A percentile compares a stretch with the other conserved stretches of the same genome.
These are phyloP conservation scores for Tuber microsphaerosporum DNA, from an alignment of 495 filamentous ascomycete genomes.

Conservation along the genomic window DNA sequence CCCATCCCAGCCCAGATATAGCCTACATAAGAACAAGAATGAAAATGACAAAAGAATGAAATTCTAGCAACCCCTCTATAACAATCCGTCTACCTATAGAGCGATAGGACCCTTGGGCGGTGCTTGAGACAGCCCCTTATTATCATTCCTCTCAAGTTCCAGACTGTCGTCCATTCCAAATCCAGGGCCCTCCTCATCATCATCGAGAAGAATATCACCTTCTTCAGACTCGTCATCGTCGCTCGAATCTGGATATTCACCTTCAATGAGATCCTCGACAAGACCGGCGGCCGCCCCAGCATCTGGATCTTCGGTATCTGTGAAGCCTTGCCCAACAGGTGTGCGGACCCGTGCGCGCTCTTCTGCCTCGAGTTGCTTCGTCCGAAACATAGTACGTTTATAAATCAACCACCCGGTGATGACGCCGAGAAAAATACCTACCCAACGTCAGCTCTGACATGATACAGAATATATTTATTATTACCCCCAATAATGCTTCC, in stretches of 20 bases:
- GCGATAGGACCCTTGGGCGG: neutral
- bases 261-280: conserved; percentile 27
- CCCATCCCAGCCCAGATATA: neutral
- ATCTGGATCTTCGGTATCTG: conserved; percentile 39
- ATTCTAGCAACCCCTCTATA: neutral
- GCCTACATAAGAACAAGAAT: neutral
- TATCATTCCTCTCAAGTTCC: conserved; percentile 25
- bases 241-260: conserved; percentile 32
- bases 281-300: conserved; percentile 24
- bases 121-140: neutral
- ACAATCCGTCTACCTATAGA: neutral
- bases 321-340: conserved; percentile 25
- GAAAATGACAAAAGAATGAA: conserved; percentile 2
- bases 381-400: conserved; percentile 71
- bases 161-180: conserved; percentile 35
- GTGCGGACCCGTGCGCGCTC: conserved; percentile 53
- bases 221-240: conserved; percentile 24
- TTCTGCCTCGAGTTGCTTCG: conserved; percentile 74
- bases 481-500: conserved; percentile 64
- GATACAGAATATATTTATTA: neutral
- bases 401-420: conserved; percentile 81
- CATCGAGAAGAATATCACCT: conserved; percentile 19
- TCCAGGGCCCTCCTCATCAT: conserved; percentile 24
- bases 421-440: conserved; percentile 55
- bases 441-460: neutral